A percentile compares a stretch with the other conserved stretches of the same genome.
Evolutionary conservation across 176 grass and related monocot genomes (phyloP).

Genomic region (Tillandsia leiboldiana): DNA sequence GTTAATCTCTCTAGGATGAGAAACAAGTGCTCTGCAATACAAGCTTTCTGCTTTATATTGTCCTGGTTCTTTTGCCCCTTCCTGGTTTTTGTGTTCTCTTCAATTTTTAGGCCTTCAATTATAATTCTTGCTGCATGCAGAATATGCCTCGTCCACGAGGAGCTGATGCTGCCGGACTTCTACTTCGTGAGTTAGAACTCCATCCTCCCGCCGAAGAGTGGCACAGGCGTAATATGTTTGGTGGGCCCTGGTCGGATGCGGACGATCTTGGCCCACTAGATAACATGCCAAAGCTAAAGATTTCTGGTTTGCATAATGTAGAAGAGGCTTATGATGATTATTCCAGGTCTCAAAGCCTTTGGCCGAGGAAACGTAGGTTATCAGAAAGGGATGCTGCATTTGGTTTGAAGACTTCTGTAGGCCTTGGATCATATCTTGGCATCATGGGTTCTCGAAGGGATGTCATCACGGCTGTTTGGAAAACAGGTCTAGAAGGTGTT

Average conservation of each 20-base stretch:
- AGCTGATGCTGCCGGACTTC: conserved; percentile 94
- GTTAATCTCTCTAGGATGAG: background rate
- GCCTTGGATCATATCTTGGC: conserved; percentile 86
- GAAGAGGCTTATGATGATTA: conserved; percentile 41
- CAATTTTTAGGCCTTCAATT: background rate
- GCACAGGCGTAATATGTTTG: conserved; percentile 99
- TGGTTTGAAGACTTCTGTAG: conserved; percentile 95
- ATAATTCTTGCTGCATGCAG: conserved; percentile 17
- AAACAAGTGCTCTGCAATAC: background rate
- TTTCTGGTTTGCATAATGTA: conserved; percentile 41
- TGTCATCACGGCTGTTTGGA: conserved; percentile 90
- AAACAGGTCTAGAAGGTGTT: conserved; percentile 76
- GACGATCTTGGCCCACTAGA: conserved; percentile 80
- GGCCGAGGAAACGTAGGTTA: conserved; percentile 87
- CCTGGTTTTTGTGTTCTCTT: background rate
- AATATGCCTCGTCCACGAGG: conserved; percentile 99
- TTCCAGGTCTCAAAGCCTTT: conserved; percentile 53
- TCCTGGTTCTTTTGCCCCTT: background rate
- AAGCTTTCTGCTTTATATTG: background rate
- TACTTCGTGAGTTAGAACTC: conserved; percentile 91
- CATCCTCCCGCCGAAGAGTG: conserved; percentile 97
- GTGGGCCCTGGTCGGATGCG: conserved; percentile 93
- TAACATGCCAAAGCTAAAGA: conserved; percentile 57
- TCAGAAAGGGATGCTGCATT: conserved; percentile 98
- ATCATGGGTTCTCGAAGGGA: conserved; percentile 98